Base-by-base conservation (phyloP, 805 yeast species). In the Metschnikowia gruessii region DNA sequence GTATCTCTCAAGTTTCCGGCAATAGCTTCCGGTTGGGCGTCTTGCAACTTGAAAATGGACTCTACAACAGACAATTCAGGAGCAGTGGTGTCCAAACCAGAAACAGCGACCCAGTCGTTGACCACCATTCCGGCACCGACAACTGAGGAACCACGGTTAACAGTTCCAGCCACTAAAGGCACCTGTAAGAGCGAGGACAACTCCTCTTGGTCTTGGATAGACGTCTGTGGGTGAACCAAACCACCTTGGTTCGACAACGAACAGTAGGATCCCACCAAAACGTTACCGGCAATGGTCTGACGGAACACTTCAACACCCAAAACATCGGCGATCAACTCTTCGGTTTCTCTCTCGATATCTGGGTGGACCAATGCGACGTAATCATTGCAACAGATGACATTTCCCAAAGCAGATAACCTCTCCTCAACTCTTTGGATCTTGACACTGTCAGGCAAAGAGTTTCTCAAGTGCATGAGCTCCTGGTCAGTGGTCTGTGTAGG, bases 51-150 rank as follows among this genome's bases (percentile, higher is more conserved):
- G 82, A 92, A 95, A 58, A 94, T 95, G 65, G 95, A 85, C 75
- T 95, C 99, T 56, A 94, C 81, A 50, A 94, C 99, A 59, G 96
- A 89, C 63, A 94, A 77, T 72, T 94, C 99, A 41, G 99, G 97
- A 40, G 99, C 98, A 55, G 99, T 91, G 48, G 99, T 94, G 72
- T 94, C 98, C 58, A 88, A 78, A 55, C 99, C 99, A 40, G 96
- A 78, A 36, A 95, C 98, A 26, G 98, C 95, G 56, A 92, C 75
- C 95, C 97, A 94, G 73, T 94, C 99, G 66, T 94, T 94, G 43
- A 91, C 99, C 45, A 94, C 98, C 83, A 94, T 83, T 58, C 99
- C 99, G 39, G 97, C 98, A 62, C 99, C 99, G 51, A 94, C 96
- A 41, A 92, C 97, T 4, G 96, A 72, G 24, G 97, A 88, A 70